Conservation (phyloP, 2,329 filamentous ascomycete genomes). For the Polychaeton citri region DNA sequence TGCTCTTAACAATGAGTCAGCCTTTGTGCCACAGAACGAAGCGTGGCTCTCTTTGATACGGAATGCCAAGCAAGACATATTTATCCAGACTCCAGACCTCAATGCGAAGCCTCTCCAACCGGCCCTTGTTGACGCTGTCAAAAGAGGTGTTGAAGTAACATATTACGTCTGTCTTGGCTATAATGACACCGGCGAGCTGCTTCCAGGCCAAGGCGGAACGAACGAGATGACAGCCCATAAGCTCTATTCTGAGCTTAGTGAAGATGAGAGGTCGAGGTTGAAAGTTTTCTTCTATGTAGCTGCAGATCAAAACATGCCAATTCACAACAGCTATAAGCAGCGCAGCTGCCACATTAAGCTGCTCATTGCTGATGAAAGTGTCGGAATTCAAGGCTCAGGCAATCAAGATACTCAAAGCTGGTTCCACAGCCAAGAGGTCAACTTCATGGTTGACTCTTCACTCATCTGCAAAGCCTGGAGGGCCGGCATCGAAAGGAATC, state of each 20-base stretch:
- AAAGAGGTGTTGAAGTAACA: conserved; percentile 52
- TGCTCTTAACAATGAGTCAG: conserved; percentile 44
- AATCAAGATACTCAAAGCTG: conserved; percentile 74
- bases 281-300: conserved; percentile 58
- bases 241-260: conserved; percentile 40
- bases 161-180: conserved; percentile 67
- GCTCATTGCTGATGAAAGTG: conserved; percentile 54
- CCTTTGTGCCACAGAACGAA: conserved; percentile 60
- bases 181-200: conserved; percentile 63
- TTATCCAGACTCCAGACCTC: conserved; percentile 66
- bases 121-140: conserved; percentile 50
- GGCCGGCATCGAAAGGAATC: conserved; percentile 47
- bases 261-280: conserved; percentile 36
- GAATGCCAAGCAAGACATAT: conserved; percentile 50
- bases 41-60: conserved; percentile 58
- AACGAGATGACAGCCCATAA: conserved; percentile 57
- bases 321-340: conserved; percentile 52
- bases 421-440: conserved; percentile 67
- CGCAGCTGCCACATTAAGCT: conserved; percentile 66
- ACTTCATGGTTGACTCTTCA: conserved; percentile 57
- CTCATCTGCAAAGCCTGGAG: conserved; percentile 51
- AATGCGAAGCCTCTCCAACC: conserved; percentile 57
- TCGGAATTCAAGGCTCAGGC: conserved; percentile 61
- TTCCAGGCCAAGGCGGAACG: conserved; percentile 62
- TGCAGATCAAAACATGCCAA: conserved; percentile 56